Percentiles rank a stretch among this genome's conserved stretches.
Conservation (phyloP, 306 rosid species). For the Bauhinia variegata region DNA sequence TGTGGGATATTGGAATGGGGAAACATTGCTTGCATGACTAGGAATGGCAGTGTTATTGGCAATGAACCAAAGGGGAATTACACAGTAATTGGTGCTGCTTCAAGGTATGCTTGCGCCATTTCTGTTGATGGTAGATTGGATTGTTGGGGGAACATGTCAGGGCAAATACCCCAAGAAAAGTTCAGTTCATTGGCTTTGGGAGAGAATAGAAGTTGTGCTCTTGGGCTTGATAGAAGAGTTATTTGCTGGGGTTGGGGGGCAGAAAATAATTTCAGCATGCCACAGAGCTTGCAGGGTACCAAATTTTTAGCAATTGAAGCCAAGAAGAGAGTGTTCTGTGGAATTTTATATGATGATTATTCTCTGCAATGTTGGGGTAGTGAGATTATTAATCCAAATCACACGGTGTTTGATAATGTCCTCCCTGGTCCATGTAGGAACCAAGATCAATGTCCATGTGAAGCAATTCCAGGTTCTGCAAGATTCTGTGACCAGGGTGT, state of each 20-base stretch:
- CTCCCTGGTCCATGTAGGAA: constrained; percentile 76
- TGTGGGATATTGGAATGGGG: constrained; percentile 54
- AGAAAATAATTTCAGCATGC: constrained; percentile 55
- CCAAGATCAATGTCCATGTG: constrained; percentile 44
- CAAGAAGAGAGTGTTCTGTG: constrained; percentile 68
- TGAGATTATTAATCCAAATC: constrained; percentile 37
- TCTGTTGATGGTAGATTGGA: constrained; percentile 34
- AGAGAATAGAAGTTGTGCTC: constrained; percentile 67
- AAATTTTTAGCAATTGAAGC: constrained; percentile 63
- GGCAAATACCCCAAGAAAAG: constrained; percentile 42
- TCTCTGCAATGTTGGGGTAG: constrained; percentile 83
- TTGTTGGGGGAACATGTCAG: constrained; percentile 72
- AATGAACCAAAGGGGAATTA: constrained; percentile 35
- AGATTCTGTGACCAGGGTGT: constrained; percentile 35
- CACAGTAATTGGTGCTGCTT: constrained; percentile 53
- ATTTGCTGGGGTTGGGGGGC: constrained; percentile 67
- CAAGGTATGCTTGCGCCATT: constrained; percentile 70
- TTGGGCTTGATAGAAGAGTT: constrained; percentile 41
- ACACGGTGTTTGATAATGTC: constrained; percentile 54
- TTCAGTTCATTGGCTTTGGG: constrained; percentile 78
- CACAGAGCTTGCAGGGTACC: constrained; percentile 35
- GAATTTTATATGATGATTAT: constrained; percentile 38
- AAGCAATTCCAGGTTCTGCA: constrained; percentile 25
- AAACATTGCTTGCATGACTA: constrained; percentile 51
- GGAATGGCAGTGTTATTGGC: constrained; percentile 19